Conservation (phyloP, 177 flowering plant genomes). For the Vitis hybrid region DNA sequence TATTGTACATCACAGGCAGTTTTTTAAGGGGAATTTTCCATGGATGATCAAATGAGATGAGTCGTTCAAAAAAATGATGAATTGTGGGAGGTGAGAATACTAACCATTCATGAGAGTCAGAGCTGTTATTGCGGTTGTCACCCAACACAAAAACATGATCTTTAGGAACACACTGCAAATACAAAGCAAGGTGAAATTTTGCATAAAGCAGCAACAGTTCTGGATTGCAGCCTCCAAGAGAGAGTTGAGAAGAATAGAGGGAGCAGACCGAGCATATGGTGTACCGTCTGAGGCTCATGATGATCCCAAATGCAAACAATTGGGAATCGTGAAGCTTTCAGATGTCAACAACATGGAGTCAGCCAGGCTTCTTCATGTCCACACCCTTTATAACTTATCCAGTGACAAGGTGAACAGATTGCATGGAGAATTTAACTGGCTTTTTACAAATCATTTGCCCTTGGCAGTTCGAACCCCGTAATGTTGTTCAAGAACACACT, state of each 20-base stretch:
- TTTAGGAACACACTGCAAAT: constrained; percentile 47
- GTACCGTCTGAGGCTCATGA: constrained; percentile 31
- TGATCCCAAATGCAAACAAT: background rate
- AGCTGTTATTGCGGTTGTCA: constrained; percentile 59
- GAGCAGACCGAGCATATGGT: constrained; percentile 18
- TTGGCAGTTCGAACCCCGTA: constrained; percentile 21
- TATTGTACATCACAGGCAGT: too few species aligned
- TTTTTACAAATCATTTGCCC: constrained; percentile 19
- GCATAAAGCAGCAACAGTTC: background rate
- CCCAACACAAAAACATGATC: constrained; percentile 56
- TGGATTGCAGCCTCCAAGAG: background rate
- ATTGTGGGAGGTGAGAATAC: background rate
- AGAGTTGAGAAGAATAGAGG: background rate
- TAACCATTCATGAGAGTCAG: constrained; percentile 55
- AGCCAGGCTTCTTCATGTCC: constrained; percentile 5
- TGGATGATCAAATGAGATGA: too few species aligned
- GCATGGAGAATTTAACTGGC: background rate
- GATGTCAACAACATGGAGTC: constrained; percentile 43
- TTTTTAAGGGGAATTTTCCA: too few species aligned
- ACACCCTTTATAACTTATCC: background rate
- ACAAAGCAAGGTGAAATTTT: constrained; percentile 9
- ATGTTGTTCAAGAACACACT: constrained; percentile 37
- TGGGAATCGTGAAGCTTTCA: constrained; percentile 25
- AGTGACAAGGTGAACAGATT: background rate
- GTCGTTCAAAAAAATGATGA: background rate